Conservation (phyloP, 257 asterid species). For the Sherardia arvensis region DNA sequence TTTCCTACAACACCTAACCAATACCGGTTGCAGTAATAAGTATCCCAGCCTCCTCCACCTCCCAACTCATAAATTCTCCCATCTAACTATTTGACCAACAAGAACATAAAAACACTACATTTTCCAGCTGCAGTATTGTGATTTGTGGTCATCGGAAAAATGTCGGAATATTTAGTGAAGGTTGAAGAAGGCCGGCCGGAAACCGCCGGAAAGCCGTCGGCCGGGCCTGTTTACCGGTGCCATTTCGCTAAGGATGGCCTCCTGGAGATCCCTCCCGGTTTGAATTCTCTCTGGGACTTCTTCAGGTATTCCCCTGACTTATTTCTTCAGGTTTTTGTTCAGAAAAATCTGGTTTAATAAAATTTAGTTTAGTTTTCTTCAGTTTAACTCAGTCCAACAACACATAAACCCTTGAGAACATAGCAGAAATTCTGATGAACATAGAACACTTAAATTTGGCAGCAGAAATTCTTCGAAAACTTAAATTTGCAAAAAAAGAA, state of each 20-base stretch:
- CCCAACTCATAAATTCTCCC: background rate
- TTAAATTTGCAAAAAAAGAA: background rate
- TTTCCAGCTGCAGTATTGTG: background rate
- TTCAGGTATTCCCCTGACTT: slow-evolving; percentile 36
- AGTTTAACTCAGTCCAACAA: no score
- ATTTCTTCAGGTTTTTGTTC: no score
- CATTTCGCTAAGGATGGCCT: slow-evolving; percentile 62
- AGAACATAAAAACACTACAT: background rate
- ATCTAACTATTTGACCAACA: background rate
- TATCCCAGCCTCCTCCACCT: slow-evolving; percentile 1
- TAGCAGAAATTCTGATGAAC: no score
- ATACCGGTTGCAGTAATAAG: background rate
- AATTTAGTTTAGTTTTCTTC: no score
- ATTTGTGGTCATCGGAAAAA: slow-evolving; percentile 6
- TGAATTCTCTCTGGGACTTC: slow-evolving; percentile 73
- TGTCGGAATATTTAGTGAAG: slow-evolving; percentile 49
- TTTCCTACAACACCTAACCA: slow-evolving; percentile 8
- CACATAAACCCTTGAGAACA: no score
- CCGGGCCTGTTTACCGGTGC: slow-evolving; percentile 66
- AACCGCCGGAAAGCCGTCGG: slow-evolving; percentile 45
- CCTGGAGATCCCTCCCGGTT: slow-evolving; percentile 33
- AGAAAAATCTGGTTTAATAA: no score
- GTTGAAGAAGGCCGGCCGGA: slow-evolving; percentile 49
- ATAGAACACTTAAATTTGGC: no score
- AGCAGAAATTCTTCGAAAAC: no score